Evolutionary conservation across 2,329 filamentous ascomycete genomes (phyloP), one percentile per base, ranked within the genome.

Genomic region (Coniochaeta ligniaria): DNA sequence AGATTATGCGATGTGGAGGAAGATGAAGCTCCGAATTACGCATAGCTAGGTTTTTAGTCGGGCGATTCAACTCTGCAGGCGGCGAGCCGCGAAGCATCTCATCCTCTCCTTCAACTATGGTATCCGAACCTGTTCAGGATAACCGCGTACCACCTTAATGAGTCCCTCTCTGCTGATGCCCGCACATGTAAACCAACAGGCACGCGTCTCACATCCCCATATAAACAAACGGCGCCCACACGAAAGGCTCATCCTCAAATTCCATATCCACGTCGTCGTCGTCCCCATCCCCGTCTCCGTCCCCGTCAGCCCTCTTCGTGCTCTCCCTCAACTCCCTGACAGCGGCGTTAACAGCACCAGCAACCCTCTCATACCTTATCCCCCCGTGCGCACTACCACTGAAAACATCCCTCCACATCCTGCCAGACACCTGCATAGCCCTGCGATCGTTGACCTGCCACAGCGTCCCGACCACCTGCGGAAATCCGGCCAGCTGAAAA

Each of bases 381-480:
- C 14, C 5, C 36, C 17, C 6, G 36, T 12, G 12, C 6, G 36
- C 36, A n/a, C 6, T 16, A 16, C 12, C 36, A n/a, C 6, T n/a
- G 36, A 41, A 12, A 16, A 41, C 14, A 16, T 14, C 36, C 36
- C 1, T 73, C 71, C 24, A 73, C 61, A 2, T 73, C 66, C 31
- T 33, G 6, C 31, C 31, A 9, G 0, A 74, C 66, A 58, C 69
- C 74, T 1, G 61, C 11, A 17, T 61, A 50, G 60, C 31, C 31
- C 31, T 33, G 6, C 31, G 31, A 33, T 79, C 75, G 6, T 66
- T 61, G 0, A 76, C 72, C 5, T 71, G 63, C 77, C 75, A 79
- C 0, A 78, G 65, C 0, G 74, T 74, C 0, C 76, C 76, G 54
- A 80, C 64, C 5, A 78, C 75, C 60, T 77, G 73, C 0, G 65